These are phyloP conservation scores for Lachnum nothofagi DNA, from an alignment of 2,329 filamentous ascomycete species.

Conservation along the genomic window DNA sequence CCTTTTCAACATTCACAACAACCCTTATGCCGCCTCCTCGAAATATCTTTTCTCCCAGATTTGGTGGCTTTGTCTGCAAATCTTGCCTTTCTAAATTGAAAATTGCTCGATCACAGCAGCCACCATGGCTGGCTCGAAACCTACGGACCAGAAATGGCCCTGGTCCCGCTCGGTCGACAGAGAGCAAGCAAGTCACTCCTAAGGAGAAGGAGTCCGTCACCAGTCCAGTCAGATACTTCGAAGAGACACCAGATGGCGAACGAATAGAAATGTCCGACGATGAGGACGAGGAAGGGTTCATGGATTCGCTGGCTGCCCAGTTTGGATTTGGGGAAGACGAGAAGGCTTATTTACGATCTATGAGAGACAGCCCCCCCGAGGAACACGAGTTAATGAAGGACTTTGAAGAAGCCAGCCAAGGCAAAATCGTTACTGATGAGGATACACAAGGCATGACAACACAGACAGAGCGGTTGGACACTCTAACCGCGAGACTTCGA, in stretches of 20 bases:
- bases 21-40: slow-evolving; percentile 31
- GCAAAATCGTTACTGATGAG: neutral
- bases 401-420: neutral
- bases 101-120: slow-evolving; percentile 11
- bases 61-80: slow-evolving; percentile 31
- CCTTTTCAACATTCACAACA: slow-evolving; percentile 13
- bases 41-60: slow-evolving; percentile 23
- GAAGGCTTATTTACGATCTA: slow-evolving; percentile 1
- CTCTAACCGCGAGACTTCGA: slow-evolving; percentile 4
- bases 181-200: neutral
- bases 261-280: slow-evolving; percentile 22
- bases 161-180: slow-evolving; percentile 4
- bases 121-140: slow-evolving; percentile 24
- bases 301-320: slow-evolving; percentile 5
- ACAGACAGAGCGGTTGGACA: slow-evolving; percentile 5
- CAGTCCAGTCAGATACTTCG: slow-evolving; percentile 22
- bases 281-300: slow-evolving; percentile 14
- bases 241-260: slow-evolving; percentile 27
- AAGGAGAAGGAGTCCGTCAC: slow-evolving; percentile 8
- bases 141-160: slow-evolving; percentile 13
- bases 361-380: neutral
- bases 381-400: neutral
- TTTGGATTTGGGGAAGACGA: slow-evolving; percentile 7
- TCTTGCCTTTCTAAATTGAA: slow-evolving; percentile 31
- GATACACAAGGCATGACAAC: neutral